Base-by-base conservation (phyloP, 352 stramenopile genomes). In the Phytophthora pluvialis region DNA sequence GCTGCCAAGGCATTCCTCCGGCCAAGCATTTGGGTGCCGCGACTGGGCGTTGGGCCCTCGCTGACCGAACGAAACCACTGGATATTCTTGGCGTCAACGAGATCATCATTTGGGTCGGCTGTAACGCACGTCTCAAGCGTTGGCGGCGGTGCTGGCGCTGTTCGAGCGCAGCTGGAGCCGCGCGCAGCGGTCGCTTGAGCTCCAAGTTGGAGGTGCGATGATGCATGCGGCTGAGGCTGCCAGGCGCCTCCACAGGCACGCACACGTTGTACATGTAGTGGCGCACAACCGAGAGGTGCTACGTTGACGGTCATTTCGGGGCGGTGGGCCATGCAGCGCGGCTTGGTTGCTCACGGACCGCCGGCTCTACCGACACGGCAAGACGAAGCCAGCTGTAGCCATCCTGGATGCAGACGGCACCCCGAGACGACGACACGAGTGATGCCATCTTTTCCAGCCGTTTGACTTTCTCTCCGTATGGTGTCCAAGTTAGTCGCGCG, bases 1-100 rank as follows among this genome's bases (percentile, higher is more conserved):
- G 60, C 57, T 53, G 48, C 43, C 43, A 31, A n/a, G 15, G 15
- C 43, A 51, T 26, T 67, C 64, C 35, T 64, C 51, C 25, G 16
- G 31, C 25, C 31, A 45, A 47, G 64, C 57, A 54, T 66, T 70
- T 63, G 65, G 47, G 40, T 44, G 42, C 40, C 51, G 44, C 51
- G 44, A 64, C 49, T 36, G 5, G 49, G 35, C 50, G 50, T 51
- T 59, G n/a, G 12, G n/a, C 12, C 15, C 39, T 59, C 40, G 39
- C 49, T 59, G 51, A 73, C 26, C 49, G 42, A 67, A 53, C 64
- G 44, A 63, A 70, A 60, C 53, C 28, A 67, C 66, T 74, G 60
- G 53, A 70, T 74, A 60, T 56, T 73, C 54, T 59, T n/a, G 25
- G 28, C 35, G 48, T 32, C 16, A 16, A 60, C 47, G 54, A 45